Conservation (phyloP, 169 alveolate species). For the Cryptosporidium muris region DNA sequence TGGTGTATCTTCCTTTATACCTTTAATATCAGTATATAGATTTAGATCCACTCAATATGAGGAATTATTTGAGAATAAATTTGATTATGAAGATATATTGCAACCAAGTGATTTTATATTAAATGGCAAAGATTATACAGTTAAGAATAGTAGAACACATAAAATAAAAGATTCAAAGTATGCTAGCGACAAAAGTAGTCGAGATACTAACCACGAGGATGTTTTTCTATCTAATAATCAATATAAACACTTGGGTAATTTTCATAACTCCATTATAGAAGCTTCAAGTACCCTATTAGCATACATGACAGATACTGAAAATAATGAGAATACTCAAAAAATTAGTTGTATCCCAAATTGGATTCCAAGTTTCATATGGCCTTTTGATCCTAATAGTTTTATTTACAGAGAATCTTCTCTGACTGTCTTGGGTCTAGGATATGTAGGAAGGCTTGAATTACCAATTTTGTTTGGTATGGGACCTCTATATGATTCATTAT, state of each 20-base stretch:
- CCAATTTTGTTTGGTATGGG: conserved; percentile 54
- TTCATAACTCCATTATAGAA: too few relatives aligned
- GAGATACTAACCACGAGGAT: too few relatives aligned
- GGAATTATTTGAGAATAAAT: too few relatives aligned
- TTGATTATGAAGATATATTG: too few relatives aligned
- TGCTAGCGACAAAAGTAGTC: too few relatives aligned
- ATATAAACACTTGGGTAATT: too few relatives aligned
- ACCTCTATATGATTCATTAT: conserved; percentile 40
- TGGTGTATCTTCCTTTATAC: conserved; percentile 57
- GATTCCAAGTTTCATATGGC: conserved; percentile 65
- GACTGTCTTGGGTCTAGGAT: conserved; percentile 42
- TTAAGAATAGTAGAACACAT: too few relatives aligned
- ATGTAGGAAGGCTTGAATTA: conserved; percentile 24
- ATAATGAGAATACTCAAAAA: neutral
- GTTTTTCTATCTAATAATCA: too few relatives aligned
- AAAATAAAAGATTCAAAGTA: neutral
- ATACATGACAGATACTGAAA: neutral
- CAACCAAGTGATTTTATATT: too few relatives aligned
- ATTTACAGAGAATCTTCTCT: conserved; percentile 32
- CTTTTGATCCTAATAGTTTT: conserved; percentile 58
- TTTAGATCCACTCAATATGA: neutral
- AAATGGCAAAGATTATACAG: too few relatives aligned
- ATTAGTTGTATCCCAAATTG: conserved; percentile 18
- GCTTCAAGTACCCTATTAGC: too few relatives aligned
- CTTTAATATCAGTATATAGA: conserved; percentile 34